A percentile compares a stretch with the other conserved stretches of the same genome.
Conservation (phyloP, 257 asterid species). For the Mitragyna speciosa region DNA sequence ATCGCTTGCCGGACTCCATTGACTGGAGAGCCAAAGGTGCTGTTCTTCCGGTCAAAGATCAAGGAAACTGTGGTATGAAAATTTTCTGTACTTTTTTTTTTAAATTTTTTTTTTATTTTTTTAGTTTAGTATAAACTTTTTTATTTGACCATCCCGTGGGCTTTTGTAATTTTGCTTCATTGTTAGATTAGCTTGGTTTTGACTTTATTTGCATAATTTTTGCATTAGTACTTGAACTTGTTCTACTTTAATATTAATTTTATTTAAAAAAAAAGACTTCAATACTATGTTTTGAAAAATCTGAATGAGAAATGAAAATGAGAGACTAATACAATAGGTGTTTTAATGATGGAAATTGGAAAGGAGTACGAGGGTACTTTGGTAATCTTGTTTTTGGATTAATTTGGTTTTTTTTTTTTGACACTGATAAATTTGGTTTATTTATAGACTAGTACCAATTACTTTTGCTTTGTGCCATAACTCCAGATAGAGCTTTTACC, state of each 20-base stretch:
- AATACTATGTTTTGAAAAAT: neutral
- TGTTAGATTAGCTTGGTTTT: neutral
- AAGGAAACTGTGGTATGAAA: slow-evolving; percentile 72
- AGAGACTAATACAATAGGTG: too few species aligned
- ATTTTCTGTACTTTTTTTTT: neutral
- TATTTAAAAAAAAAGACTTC: too few species aligned
- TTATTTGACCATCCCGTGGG: neutral
- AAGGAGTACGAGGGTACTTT: neutral
- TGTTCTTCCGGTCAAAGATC: slow-evolving; percentile 63
- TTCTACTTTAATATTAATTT: neutral
- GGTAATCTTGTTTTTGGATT: neutral
- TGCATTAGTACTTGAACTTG: neutral
- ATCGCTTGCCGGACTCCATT: slow-evolving; percentile 65
- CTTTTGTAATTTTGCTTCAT: neutral
- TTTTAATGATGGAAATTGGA: too few species aligned
- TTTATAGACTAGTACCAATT: neutral
- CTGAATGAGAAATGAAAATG: neutral
- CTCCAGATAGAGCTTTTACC: neutral
- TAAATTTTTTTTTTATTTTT: neutral
- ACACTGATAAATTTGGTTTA: too few species aligned
- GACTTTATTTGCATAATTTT: neutral
- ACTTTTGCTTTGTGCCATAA: neutral
- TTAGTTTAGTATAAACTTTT: neutral
- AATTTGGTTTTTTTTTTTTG: too few species aligned
- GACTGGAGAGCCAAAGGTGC: slow-evolving; percentile 86